Base-by-base conservation (phyloP, 2,329 filamentous ascomycete genomes). In the Colletotrichum viniferum region DNA sequence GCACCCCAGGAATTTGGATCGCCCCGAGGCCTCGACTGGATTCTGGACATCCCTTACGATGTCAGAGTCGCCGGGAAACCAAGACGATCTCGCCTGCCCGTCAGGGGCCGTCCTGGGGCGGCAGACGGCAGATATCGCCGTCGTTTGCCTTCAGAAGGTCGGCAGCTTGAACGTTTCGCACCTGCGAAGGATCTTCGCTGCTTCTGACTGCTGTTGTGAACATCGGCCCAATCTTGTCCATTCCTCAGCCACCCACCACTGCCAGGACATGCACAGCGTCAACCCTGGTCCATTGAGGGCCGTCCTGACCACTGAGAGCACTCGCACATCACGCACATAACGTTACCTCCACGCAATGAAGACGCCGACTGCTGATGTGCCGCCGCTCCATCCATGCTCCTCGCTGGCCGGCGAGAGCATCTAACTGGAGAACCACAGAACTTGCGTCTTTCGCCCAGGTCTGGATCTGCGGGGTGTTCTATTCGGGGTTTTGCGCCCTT, bases 1-100 rank as follows among this genome's bases (percentile, higher is more conserved):
- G 73, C 73, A 76, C 73, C 69, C 73, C 69, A 16, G 69, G 69
- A 68, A 60, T 52, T 52, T 73, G 72, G 58, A 69, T 64, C 21
- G 24, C 67, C 21, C 55, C 16, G 56, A 14, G 55, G 24, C 26
- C 36, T 32, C 10, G 73, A 56, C 38, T 28, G 32, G 24, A 48
- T 21, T 62, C 9, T 36, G 28, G n/a, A 43, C 34, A n/a, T 28
- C 13, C 34, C 18, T 30, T 69, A 28, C 56, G 72, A 74, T 69
- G 21, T 60, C 34, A 32, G 36, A 56, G n/a, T 66, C 30, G 72
- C 34, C 52, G 72, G 61, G 55, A 67, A 73, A 48, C 32, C 48
- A 21, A 38, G n/a, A 36, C 21, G 32, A 75, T 69, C 69, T 69
- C 14, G 6, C 24, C 56, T 30, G 21, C 8, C 14, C 7, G 43